phyloP scores from a whole-genome alignment of 352 stramenopile species.

The Albugo candida region DNA sequence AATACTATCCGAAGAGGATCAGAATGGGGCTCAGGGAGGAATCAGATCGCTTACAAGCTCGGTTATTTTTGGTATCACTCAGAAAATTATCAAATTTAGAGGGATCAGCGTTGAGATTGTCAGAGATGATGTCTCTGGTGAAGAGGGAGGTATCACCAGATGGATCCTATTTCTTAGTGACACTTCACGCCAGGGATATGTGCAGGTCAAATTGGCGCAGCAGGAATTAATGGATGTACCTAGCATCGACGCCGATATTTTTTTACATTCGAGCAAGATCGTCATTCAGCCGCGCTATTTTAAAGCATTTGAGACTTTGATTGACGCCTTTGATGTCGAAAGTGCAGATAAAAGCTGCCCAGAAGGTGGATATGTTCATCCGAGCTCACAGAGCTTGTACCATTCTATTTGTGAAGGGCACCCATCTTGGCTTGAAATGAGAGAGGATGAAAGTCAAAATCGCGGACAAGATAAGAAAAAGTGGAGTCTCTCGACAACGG shows the following conservation, averaged over 20 bases:
- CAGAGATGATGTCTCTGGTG: constrained; percentile 27
- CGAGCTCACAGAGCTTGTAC: constrained; percentile 34
- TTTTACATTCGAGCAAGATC: constrained; percentile 61
- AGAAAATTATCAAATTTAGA: constrained; percentile 71
- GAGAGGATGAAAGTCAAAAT: constrained; percentile 12
- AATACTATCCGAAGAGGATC: constrained; percentile 16
- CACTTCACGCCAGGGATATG: constrained; percentile 39
- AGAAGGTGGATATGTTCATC: constrained; percentile 8
- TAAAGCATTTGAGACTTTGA: constrained; percentile 34
- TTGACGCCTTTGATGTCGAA: constrained; percentile 13
- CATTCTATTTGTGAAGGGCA: constrained; percentile 48
- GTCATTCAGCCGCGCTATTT: constrained; percentile 72
- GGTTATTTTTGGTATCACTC: constrained; percentile 53
- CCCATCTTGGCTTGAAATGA: constrained; percentile 33
- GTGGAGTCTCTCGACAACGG: constrained; percentile 46
- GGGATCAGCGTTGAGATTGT: constrained; percentile 67
- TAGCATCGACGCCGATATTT: constrained; percentile 55
- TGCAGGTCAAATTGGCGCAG: constrained; percentile 69
- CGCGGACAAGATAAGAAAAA: constrained; percentile 7
- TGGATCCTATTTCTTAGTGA: constrained; percentile 47
- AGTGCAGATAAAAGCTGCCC: too few species aligned
- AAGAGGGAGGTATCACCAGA: constrained; percentile 12
- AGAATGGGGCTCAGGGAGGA: constrained; percentile 16
- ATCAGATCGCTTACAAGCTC: too few species aligned
- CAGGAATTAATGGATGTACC: constrained; percentile 53